Evolutionary conservation across 192 early-diverging fungal genomes (phyloP), one percentile per base, ranked within the genome.

Genomic region (Backusella liffmaniae): DNA sequence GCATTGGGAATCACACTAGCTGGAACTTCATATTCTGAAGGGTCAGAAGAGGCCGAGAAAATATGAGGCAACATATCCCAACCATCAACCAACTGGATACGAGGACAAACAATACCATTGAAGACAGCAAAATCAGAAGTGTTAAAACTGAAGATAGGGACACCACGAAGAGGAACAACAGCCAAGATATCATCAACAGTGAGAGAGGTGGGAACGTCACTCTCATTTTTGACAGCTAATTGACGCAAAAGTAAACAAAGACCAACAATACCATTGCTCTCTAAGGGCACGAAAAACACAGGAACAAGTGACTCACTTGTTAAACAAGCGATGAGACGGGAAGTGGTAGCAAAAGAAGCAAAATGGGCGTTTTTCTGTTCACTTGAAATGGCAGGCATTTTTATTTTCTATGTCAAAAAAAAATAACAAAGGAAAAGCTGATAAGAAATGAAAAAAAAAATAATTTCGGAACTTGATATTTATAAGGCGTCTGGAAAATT

Each of bases 251-350:
- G 66, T 30, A 67, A 42, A 77, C 83, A 74, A 39, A 74, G 35
- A 35, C 75, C 79, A 30, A 21, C 53, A 12, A 72, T 21, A 4
- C 73, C 51, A 42, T 34, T 34, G 44, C 23, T 29, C 26, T 71
- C 74, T 29, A 66, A 35, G 0, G 69, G 26, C 13, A 85, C 73
- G 67, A 84, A 86, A 77, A 77, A 77, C 29, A 86, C 86, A 29
- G 78, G 59, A 9, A 85, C 85, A 12, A 92, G 80, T 4, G 66
- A 46, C 79, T 92, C 91, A 44, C 86, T 89, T 29, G 86, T 85
- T 5, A 90, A 74, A 41, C 90, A 91, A 5, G 84, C 66, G 23
- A 91, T 72, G 5, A 91, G 79, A n/a, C 91, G 85, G 10, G 89
- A 89, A 8, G 79, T 73, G 1, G 86, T 87, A 67, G 90, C 88